phyloP scores from a whole-genome alignment of 805 yeast genomes.

The Wickerhamomyces bovis region DNA sequence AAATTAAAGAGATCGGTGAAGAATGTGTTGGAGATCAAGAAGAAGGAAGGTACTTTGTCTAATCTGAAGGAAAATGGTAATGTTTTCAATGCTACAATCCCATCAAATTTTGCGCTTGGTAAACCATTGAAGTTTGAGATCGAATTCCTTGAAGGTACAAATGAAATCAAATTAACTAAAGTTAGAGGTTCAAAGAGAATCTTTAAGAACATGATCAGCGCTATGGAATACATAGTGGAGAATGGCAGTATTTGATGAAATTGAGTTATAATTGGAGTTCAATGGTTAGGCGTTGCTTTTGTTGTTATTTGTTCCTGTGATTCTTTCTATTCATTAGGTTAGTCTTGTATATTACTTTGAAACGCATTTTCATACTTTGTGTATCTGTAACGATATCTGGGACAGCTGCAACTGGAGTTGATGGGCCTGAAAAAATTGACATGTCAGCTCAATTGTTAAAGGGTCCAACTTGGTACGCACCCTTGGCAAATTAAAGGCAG shows the following conservation, averaged over 20 bases:
- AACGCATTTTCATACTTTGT: too few species aligned
- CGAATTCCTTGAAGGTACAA: constrained; percentile 32
- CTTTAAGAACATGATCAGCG: constrained; percentile 36
- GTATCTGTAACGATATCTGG: too few species aligned
- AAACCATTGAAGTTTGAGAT: constrained; percentile 43
- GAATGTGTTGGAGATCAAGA: constrained; percentile 38
- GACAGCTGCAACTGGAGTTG: too few species aligned
- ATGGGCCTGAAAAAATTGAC: too few species aligned
- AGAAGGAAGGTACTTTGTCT: constrained; percentile 45
- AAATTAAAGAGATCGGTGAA: constrained; percentile 23
- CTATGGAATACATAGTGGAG: constrained; percentile 39
- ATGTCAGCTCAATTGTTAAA: too few species aligned
- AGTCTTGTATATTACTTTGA: too few species aligned
- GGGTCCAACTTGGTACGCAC: too few species aligned
- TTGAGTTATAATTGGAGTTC: not conserved
- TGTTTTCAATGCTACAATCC: constrained; percentile 39
- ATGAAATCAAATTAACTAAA: constrained; percentile 35
- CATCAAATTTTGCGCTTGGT: constrained; percentile 39
- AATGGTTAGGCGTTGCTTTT: not conserved
- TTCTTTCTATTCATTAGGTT: too few species aligned
- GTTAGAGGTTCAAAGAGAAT: constrained; percentile 41
- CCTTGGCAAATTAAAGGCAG: too few species aligned
- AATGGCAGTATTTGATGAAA: constrained; percentile 21
- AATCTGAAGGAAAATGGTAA: constrained; percentile 39
- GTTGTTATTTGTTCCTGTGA: not conserved